Evolutionary conservation across 2,329 filamentous ascomycete species (phyloP).

Genomic region (Xylariomycetidae sp.): DNA sequence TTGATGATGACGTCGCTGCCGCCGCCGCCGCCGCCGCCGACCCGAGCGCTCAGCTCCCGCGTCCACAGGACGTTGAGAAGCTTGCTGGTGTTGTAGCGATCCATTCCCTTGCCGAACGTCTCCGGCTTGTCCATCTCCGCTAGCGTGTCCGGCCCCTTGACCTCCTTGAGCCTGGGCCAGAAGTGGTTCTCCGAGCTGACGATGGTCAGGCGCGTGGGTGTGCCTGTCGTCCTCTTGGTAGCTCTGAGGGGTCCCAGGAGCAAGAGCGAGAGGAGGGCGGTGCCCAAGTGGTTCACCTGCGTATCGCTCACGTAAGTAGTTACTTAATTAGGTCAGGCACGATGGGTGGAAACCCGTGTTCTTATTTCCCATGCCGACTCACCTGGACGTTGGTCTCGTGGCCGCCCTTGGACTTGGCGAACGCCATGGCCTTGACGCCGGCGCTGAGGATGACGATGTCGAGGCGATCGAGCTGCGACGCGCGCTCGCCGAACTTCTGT

Average conservation of each 20-base stretch:
- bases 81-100: conserved; percentile 14
- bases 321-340: no score
- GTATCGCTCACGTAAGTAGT: no score
- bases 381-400: conserved; percentile 14
- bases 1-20: conserved; percentile 9
- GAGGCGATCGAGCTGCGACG: conserved; percentile 10
- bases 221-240: conserved; percentile 6
- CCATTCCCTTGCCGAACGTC: conserved; percentile 9
- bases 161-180: conserved; percentile 4
- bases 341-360: no score
- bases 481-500: conserved; percentile 9
- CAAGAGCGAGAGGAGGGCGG: conserved; percentile 14
- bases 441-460: conserved; percentile 13
- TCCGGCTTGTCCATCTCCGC: conserved; percentile 10
- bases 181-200: conserved; percentile 14
- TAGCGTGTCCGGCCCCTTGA: conserved; percentile 9
- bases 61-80: conserved; percentile 14
- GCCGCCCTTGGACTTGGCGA: conserved; percentile 9
- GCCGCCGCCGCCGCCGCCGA: conserved; percentile 4
- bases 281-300: conserved; percentile 14
- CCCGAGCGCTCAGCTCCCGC: conserved; percentile 9
- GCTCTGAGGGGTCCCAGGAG: conserved; percentile 8
- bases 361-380: no score
- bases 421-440: conserved; percentile 13
- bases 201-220: conserved; percentile 12